A percentile compares a stretch with the other conserved stretches of the same genome.
These are phyloP conservation scores for Aspergillus quadrilineatus DNA, from an alignment of 2,329 filamentous ascomycete species.

Conservation along the genomic window DNA sequence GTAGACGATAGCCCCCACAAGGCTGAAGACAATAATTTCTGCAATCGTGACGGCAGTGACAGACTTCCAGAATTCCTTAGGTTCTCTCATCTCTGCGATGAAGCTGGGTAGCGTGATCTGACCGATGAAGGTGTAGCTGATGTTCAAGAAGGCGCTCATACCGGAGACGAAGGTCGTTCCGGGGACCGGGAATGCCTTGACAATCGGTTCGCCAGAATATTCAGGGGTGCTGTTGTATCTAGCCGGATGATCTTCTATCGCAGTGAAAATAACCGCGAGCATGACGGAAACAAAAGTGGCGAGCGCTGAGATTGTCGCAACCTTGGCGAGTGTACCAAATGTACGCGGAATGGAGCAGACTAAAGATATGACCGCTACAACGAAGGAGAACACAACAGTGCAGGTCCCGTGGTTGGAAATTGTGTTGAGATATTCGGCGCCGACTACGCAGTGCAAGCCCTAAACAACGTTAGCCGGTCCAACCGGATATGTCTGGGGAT, in stretches of 20 bases:
- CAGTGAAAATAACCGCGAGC: conserved; percentile 78
- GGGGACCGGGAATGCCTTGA: conserved; percentile 65
- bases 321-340: conserved; percentile 74
- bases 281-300: conserved; percentile 91
- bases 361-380: conserved; percentile 74
- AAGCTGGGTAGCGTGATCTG: conserved; percentile 93
- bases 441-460: conserved; percentile 78
- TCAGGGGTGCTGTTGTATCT: conserved; percentile 59
- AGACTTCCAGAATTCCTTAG: conserved; percentile 85
- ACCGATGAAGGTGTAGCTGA: conserved; percentile 93
- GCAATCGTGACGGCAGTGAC: conserved; percentile 87
- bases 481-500: background rate
- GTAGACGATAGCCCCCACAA: conserved; percentile 79
- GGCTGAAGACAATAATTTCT: conserved; percentile 80
- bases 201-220: conserved; percentile 60
- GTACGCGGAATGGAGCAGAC: conserved; percentile 80
- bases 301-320: conserved; percentile 75
- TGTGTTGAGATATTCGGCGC: conserved; percentile 85
- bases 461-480: conserved; percentile 27
- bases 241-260: conserved; percentile 70
- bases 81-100: conserved; percentile 87
- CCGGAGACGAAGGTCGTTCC: conserved; percentile 78
- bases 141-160: conserved; percentile 89
- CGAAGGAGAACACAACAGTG: conserved; percentile 75
- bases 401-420: conserved; percentile 72